phyloP scores from a whole-genome alignment of 192 early-diverging fungal genomes.

The Coemansia sp. region DNA sequence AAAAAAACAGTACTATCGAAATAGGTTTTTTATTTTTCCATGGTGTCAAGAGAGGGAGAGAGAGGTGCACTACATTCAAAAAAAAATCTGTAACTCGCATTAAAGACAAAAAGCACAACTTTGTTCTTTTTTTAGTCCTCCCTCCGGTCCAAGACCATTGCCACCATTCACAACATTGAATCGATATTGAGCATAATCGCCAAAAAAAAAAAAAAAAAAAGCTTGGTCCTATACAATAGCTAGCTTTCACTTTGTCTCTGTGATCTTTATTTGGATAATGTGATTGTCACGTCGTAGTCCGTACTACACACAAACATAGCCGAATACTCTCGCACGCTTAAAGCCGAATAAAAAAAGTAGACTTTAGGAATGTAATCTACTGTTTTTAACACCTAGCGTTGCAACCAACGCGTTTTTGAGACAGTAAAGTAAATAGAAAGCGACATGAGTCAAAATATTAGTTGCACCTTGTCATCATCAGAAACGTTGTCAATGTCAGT shows the following conservation, averaged over 20 bases:
- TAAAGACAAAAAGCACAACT: background rate
- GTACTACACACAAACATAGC: conserved; percentile 71
- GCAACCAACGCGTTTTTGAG: background rate
- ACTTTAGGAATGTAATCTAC: background rate
- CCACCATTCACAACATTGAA: background rate
- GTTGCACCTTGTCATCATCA: background rate
- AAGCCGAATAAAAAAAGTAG: conserved; percentile 6
- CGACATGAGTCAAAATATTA: background rate
- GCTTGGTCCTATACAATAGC: conserved; percentile 43
- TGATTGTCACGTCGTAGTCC: conserved; percentile 70
- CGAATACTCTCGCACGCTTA: background rate
- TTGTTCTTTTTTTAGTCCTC: background rate
- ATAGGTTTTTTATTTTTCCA: background rate
- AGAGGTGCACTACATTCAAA: background rate
- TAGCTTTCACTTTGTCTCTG: conserved; percentile 64
- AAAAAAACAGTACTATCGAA: background rate
- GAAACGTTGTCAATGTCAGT: background rate
- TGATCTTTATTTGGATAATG: conserved; percentile 52
- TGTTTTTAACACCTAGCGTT: background rate
- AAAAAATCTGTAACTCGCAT: conserved; percentile 2
- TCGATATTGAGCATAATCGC: background rate
- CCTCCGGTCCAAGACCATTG: background rate
- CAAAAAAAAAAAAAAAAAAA: background rate
- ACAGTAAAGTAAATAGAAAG: background rate
- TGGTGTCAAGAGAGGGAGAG: background rate